phyloP scores from a whole-genome alignment of 2,329 filamentous ascomycete genomes.

The Arthrobotrys sphaeroides region DNA sequence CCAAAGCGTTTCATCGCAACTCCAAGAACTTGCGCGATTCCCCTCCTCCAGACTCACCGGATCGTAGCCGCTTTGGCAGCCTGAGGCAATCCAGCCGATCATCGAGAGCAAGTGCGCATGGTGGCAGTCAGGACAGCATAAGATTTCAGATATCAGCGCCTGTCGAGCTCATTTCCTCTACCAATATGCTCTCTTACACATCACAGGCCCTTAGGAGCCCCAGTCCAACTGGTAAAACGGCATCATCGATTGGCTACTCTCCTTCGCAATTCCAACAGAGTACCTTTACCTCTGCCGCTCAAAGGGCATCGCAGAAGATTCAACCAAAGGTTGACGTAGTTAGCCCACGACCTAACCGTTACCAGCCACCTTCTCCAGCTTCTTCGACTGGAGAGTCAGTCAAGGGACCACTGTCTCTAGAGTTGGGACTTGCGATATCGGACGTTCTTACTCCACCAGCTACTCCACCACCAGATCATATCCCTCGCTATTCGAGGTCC shows the following conservation, averaged over 20 bases:
- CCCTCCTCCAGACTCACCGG: conserved; percentile 40
- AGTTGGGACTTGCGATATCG: conserved; percentile 37
- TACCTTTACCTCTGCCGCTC: background rate
- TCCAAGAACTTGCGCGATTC: conserved; percentile 50
- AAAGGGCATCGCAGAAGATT: conserved; percentile 3
- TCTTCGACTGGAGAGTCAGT: conserved; percentile 59
- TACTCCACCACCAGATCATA: conserved; percentile 41
- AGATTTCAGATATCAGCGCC: conserved; percentile 79
- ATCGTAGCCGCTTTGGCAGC: conserved; percentile 30
- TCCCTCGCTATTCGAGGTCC: conserved; percentile 40
- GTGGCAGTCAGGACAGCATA: conserved; percentile 24
- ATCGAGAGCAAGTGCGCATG: background rate
- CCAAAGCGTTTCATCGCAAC: conserved; percentile 43
- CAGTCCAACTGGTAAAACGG: conserved; percentile 37
- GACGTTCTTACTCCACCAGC: conserved; percentile 47
- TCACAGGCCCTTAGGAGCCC: conserved; percentile 70
- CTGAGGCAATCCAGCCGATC: conserved; percentile 5
- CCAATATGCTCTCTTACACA: conserved; percentile 95
- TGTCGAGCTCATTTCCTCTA: conserved; percentile 87
- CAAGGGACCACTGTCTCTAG: conserved; percentile 37
- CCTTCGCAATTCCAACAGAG: conserved; percentile 3
- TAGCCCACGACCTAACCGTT: conserved; percentile 21
- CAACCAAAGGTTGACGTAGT: conserved; percentile 9
- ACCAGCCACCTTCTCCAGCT: conserved; percentile 65
- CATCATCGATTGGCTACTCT: conserved; percentile 39